Base-by-base conservation (phyloP, 2,329 filamentous ascomycete species). In the Aspergillus uvarum region DNA sequence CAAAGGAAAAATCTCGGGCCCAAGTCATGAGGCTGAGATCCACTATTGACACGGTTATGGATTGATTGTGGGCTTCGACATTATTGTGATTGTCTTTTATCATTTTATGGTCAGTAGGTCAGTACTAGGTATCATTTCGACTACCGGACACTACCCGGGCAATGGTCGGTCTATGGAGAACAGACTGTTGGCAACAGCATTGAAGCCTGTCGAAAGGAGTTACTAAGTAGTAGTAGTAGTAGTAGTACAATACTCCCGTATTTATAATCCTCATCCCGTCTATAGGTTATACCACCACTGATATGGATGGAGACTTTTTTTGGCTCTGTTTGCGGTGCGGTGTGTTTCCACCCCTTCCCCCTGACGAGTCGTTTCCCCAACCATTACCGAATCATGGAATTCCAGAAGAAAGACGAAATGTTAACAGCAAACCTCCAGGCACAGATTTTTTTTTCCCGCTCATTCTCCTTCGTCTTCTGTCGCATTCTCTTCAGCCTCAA, bases 1-100 rank as follows among this genome's bases (percentile, higher is more conserved):
- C 11, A 24, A 50, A 50, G 26, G 47, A 56, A 50, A 50, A 50
- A 24, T 59, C 50, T 47, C 48, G 47, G 57, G 51, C 31, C 54
- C 57, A 26, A 52, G 32, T 32, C 32, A 47, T 54, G 57, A 52
- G 52, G 57, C 52, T 50, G 31, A 51, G 57, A 59, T 59, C 57
- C 57, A 54, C 51, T 24, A 38, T 42, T n/a, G 38, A 44, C 10
- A 38, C 19, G 42, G 44, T 44, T 16, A 19, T 44, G 38, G 38
- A 19, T 19, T 44, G 38, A n/a, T 19, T 16, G 38, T 44, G 38
- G 38, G 38, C 32, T 35, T 35, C 32, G 5, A 35, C 32, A 35
- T 35, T 44, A n/a, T 44, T 44, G 38, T 16, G 16, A 16, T 19
- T 16, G 38, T 44, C 38, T 19, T 7, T 19, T 16, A 32, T 32